These are phyloP conservation scores for Capronia coronata DNA, from an alignment of 2,329 filamentous ascomycete species.

Conservation along the genomic window DNA sequence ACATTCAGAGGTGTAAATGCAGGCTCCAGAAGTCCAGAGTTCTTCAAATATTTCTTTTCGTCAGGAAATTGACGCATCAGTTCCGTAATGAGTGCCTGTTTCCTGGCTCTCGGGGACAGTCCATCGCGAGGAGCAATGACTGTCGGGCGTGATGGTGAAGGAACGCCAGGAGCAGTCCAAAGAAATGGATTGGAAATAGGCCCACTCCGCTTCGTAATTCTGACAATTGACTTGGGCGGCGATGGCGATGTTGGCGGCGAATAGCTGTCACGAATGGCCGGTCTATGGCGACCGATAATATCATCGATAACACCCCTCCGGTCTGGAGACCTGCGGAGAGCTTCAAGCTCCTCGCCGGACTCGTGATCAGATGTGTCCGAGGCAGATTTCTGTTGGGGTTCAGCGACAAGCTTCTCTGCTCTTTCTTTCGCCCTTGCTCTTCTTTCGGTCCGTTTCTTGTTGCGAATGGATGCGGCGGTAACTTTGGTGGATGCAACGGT, in stretches of 20 bases:
- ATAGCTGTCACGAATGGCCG: constrained; percentile 11
- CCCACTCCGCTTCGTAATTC: constrained; percentile 22
- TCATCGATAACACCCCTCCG: constrained; percentile 30
- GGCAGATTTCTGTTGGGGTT: constrained; percentile 2
- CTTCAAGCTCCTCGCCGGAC: constrained; percentile 28
- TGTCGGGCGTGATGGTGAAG: constrained; percentile 12
- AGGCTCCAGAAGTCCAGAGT: constrained; percentile 25
- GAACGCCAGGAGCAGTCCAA: constrained; percentile 14
- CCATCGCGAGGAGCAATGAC: constrained; percentile 23
- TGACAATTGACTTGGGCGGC: constrained; percentile 19
- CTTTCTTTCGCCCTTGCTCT: constrained; percentile 28
- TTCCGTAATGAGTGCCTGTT: constrained; percentile 27
- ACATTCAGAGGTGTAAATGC: constrained; percentile 30
- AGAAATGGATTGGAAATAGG: constrained; percentile 25
- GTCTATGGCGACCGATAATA: constrained; percentile 26
- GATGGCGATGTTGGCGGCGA: constrained; percentile 29
- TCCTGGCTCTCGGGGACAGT: constrained; percentile 18
- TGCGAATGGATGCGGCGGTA: constrained; percentile 23
- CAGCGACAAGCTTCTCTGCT: constrained; percentile 13
- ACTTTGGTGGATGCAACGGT: constrained; percentile 23
- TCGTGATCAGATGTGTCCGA: constrained; percentile 29
- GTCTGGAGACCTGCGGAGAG: constrained; percentile 24
- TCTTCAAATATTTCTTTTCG: constrained; percentile 28
- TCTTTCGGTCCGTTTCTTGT: constrained; percentile 27
- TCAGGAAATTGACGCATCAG: constrained; percentile 25